These are phyloP conservation scores for Penicillium vulpinum DNA, from an alignment of 2,329 filamentous ascomycete genomes.

Conservation along the genomic window DNA sequence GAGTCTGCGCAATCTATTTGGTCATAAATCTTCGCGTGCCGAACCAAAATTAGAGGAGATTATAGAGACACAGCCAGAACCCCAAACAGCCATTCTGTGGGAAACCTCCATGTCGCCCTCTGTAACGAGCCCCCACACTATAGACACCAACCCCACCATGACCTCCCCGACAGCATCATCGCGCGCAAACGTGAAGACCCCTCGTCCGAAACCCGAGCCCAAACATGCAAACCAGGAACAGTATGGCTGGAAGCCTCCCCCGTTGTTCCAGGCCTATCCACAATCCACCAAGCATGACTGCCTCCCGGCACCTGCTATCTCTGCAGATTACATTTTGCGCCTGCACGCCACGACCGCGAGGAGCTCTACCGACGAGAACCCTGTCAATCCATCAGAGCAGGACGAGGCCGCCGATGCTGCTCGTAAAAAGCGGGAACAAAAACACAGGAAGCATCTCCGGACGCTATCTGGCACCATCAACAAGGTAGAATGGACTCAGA, in stretches of 20 bases:
- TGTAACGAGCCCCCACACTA: slow-evolving; percentile 29
- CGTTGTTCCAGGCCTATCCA: slow-evolving; percentile 82
- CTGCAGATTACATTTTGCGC: slow-evolving; percentile 69
- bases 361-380: slow-evolving; percentile 15
- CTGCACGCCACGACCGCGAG: slow-evolving; percentile 42
- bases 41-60: slow-evolving; percentile 36
- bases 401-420: slow-evolving; percentile 21
- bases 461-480: slow-evolving; percentile 39
- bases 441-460: slow-evolving; percentile 38
- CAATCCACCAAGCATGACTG: slow-evolving; percentile 76
- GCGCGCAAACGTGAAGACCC: slow-evolving; percentile 22
- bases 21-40: slow-evolving; percentile 34
- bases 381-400: slow-evolving; percentile 13
- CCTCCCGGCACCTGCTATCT: slow-evolving; percentile 65
- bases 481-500: slow-evolving; percentile 45
- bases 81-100: slow-evolving; percentile 16
- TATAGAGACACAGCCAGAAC: slow-evolving; percentile 29
- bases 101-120: slow-evolving; percentile 29
- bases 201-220: slow-evolving; percentile 27
- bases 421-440: slow-evolving; percentile 37
- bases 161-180: slow-evolving; percentile 25
- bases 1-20: slow-evolving; percentile 40
- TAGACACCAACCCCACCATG: slow-evolving; percentile 26
- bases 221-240: slow-evolving; percentile 27
- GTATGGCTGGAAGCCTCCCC: slow-evolving; percentile 64